Evolutionary conservation across 1,284 basidiomycete genomes (phyloP).

Genomic region (Uromyces viciae-fabae): DNA sequence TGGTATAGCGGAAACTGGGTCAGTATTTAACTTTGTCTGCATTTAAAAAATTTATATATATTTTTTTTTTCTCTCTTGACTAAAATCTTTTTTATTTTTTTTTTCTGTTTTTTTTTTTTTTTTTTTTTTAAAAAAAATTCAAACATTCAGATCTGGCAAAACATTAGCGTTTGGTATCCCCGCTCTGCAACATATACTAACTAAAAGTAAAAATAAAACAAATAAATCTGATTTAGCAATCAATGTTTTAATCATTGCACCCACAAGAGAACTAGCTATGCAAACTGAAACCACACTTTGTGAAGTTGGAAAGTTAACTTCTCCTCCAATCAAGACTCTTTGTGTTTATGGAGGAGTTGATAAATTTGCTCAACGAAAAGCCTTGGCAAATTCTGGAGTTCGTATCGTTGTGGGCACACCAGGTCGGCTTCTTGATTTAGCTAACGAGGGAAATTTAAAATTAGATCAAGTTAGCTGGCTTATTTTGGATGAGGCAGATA

Average conservation of each 20-base stretch:
- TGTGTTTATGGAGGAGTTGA: slow-evolving; percentile 89
- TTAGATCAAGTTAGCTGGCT: slow-evolving; percentile 73
- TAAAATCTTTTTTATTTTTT: too few relatives aligned
- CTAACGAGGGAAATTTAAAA: slow-evolving; percentile 77
- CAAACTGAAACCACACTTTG: slow-evolving; percentile 85
- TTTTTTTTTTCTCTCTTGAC: neutral
- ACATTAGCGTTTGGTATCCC: slow-evolving; percentile 95
- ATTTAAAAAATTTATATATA: neutral
- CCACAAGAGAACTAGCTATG: slow-evolving; percentile 88
- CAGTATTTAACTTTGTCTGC: slow-evolving; percentile 57
- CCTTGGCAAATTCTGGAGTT: slow-evolving; percentile 59
- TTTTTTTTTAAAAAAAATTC: neutral
- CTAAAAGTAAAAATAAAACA: slow-evolving; percentile 49
- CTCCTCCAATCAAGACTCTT: slow-evolving; percentile 69
- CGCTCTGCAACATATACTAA: slow-evolving; percentile 68
- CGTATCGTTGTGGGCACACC: slow-evolving; percentile 90
- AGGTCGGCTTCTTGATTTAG: slow-evolving; percentile 83
- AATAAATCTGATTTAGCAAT: slow-evolving; percentile 21
- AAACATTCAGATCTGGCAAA: slow-evolving; percentile 69
- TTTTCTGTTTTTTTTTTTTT: neutral
- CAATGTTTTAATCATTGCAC: slow-evolving; percentile 77
- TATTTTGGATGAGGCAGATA: slow-evolving; percentile 94
- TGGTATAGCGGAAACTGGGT: slow-evolving; percentile 96
- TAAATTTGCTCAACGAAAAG: slow-evolving; percentile 74
- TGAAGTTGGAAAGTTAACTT: slow-evolving; percentile 67